Evolutionary conservation across 164 flowering plant genomes (phyloP).

Genomic region (Nelumbo lutea): DNA sequence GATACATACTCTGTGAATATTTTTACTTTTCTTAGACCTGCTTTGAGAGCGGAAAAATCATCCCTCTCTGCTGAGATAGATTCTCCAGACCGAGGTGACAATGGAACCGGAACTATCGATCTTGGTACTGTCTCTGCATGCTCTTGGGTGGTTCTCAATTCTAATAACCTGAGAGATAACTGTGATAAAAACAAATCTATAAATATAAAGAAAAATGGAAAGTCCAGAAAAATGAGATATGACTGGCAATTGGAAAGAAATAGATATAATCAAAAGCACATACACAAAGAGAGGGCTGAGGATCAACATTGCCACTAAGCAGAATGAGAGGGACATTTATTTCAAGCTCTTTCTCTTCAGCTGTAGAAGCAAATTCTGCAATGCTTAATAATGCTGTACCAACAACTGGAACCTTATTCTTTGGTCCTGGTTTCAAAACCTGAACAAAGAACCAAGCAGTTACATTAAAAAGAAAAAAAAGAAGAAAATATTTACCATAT

Average conservation of each 20-base stretch:
- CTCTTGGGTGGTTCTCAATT: slow-evolving; percentile 57
- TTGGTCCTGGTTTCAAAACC: slow-evolving; percentile 55
- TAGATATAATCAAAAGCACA: slow-evolving; percentile 17
- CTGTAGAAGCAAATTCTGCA: slow-evolving; percentile 62
- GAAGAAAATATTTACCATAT: neutral
- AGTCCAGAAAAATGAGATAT: neutral
- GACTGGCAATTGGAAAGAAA: neutral
- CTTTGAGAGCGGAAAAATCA: slow-evolving; percentile 92
- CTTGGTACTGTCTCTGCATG: slow-evolving; percentile 43
- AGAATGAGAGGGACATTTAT: slow-evolving; percentile 52
- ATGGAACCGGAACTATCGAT: slow-evolving; percentile 42
- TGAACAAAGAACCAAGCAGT: slow-evolving; percentile 19
- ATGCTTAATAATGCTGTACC: slow-evolving; percentile 72
- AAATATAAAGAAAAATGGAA: neutral
- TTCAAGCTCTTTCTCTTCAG: slow-evolving; percentile 54
- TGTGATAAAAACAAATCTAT: slow-evolving; percentile 16
- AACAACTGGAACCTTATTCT: slow-evolving; percentile 51
- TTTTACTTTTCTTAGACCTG: slow-evolving; percentile 87
- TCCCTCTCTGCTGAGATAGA: slow-evolving; percentile 54
- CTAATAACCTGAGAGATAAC: slow-evolving; percentile 58
- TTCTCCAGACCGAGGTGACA: slow-evolving; percentile 49
- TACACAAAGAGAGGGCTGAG: slow-evolving; percentile 60
- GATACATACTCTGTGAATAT: slow-evolving; percentile 79
- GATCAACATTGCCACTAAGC: slow-evolving; percentile 32
- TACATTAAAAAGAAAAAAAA: neutral